phyloP scores from a whole-genome alignment of 352 stramenopile species.

The Lagenidium giganteum region DNA sequence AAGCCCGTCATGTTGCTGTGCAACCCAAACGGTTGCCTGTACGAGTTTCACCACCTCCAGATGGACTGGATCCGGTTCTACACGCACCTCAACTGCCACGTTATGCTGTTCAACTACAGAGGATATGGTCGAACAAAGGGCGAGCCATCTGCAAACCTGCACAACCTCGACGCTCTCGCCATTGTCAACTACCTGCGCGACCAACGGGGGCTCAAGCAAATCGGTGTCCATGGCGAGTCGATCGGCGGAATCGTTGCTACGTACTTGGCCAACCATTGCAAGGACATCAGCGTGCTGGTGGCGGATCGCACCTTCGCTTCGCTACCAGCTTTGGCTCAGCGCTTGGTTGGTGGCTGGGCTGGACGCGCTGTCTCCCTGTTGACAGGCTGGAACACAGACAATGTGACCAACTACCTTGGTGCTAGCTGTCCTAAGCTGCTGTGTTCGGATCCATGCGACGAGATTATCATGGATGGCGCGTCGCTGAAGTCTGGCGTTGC shows the following conservation, averaged over 20 bases:
- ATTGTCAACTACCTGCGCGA: conserved; percentile 53
- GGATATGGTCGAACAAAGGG: conserved; percentile 65
- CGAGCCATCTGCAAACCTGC: conserved; percentile 31
- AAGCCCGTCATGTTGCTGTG: conserved; percentile 52
- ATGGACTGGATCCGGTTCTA: conserved; percentile 85
- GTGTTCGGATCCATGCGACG: conserved; percentile 62
- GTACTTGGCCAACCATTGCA: conserved; percentile 43
- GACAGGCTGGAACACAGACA: conserved; percentile 70
- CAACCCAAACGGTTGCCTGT: conserved; percentile 71
- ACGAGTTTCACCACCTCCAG: conserved; percentile 74
- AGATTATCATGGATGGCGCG: conserved; percentile 68
- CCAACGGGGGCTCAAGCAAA: conserved; percentile 29
- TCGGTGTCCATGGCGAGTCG: conserved; percentile 66
- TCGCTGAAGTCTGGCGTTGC: conserved; percentile 69
- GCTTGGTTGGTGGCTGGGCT: conserved; percentile 58
- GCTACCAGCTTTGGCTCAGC: conserved; percentile 55
- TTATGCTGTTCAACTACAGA: conserved; percentile 78
- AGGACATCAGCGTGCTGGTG: conserved; percentile 52
- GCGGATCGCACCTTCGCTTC: conserved; percentile 73
- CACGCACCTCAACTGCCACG: conserved; percentile 53
- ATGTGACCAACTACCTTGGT: conserved; percentile 56
- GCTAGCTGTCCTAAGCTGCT: conserved; percentile 61
- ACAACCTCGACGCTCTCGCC: conserved; percentile 52
- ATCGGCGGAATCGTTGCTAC: conserved; percentile 69
- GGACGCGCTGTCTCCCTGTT: conserved; percentile 41